These are phyloP conservation scores for Vigna hirtella DNA, from an alignment of 306 rosid species.

Conservation along the genomic window DNA sequence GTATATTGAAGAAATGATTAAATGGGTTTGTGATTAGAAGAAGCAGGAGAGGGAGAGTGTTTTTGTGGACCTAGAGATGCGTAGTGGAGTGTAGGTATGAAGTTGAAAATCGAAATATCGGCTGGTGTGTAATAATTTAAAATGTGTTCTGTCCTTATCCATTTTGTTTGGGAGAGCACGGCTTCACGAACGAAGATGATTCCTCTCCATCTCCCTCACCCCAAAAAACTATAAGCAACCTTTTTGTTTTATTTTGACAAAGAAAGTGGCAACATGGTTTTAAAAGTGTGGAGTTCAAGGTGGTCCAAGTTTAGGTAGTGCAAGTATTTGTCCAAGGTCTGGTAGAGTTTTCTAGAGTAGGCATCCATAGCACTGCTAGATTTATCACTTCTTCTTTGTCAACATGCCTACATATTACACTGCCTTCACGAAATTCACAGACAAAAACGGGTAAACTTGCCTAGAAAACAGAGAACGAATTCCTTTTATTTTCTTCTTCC, in stretches of 20 bases:
- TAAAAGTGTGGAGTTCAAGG: slow-evolving; percentile 20
- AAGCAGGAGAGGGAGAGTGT: neutral
- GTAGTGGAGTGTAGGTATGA: neutral
- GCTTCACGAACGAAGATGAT: slow-evolving; percentile 11
- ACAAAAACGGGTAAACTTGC: slow-evolving; percentile 41
- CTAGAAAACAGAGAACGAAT: slow-evolving; percentile 21
- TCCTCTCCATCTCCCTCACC: neutral
- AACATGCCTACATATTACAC: neutral
- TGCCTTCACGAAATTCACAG: neutral
- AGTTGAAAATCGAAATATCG: slow-evolving; percentile 4
- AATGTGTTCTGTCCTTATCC: neutral
- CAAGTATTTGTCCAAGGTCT: neutral
- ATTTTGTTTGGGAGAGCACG: slow-evolving; percentile 4
- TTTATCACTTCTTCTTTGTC: slow-evolving; percentile 14
- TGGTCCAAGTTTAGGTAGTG: slow-evolving; percentile 22
- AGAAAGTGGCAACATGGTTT: neutral
- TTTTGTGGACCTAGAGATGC: neutral
- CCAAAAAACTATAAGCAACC: neutral
- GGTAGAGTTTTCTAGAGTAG: neutral
- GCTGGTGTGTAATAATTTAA: neutral
- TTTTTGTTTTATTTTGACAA: slow-evolving; percentile 7
- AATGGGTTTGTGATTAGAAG: no score
- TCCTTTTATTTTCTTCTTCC: neutral
- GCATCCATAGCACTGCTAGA: neutral
- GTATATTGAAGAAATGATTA: no score